Percentiles rank a stretch among this genome's conserved stretches.
Evolutionary conservation across 2,329 filamentous ascomycete genomes (phyloP).

Genomic region (Botrytis sinoallii): DNA sequence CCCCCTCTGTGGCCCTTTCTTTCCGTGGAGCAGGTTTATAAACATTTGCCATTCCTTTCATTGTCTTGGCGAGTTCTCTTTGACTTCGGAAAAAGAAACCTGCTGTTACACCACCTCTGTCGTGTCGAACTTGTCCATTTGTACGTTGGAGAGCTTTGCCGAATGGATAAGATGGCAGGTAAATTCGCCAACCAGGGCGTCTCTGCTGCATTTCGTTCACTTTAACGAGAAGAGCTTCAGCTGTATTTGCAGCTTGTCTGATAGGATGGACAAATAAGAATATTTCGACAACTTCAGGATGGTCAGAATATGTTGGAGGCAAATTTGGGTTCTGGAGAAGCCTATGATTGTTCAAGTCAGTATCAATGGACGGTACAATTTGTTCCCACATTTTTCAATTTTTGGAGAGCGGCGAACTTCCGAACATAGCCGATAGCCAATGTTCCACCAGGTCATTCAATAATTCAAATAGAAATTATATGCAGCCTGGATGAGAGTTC

Average conservation of each 20-base stretch:
- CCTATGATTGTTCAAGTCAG: constrained; percentile 20
- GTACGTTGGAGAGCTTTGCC: constrained; percentile 51
- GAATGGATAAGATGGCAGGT: constrained; percentile 54
- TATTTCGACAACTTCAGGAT: constrained; percentile 50
- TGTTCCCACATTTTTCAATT: no score
- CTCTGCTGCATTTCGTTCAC: constrained; percentile 48
- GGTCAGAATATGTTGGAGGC: constrained; percentile 46
- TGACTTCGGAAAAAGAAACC: constrained; percentile 44
- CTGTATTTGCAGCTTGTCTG: constrained; percentile 49
- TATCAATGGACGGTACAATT: not conserved
- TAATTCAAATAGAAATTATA: not conserved
- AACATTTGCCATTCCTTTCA: constrained; percentile 38
- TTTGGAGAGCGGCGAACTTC: not conserved
- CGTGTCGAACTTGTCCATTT: constrained; percentile 56
- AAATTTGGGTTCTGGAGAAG: constrained; percentile 47
- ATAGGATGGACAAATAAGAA: constrained; percentile 56
- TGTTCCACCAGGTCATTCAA: not conserved
- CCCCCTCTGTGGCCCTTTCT: constrained; percentile 28
- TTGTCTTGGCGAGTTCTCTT: constrained; percentile 33
- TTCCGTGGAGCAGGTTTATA: constrained; percentile 38
- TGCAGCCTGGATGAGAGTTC: not conserved
- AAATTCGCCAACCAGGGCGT: constrained; percentile 43
- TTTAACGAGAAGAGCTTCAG: constrained; percentile 47
- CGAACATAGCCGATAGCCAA: not conserved
- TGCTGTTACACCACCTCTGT: constrained; percentile 56